Conservation (phyloP, 768 basidiomycete genomes). For the Amanita polypyramis region DNA sequence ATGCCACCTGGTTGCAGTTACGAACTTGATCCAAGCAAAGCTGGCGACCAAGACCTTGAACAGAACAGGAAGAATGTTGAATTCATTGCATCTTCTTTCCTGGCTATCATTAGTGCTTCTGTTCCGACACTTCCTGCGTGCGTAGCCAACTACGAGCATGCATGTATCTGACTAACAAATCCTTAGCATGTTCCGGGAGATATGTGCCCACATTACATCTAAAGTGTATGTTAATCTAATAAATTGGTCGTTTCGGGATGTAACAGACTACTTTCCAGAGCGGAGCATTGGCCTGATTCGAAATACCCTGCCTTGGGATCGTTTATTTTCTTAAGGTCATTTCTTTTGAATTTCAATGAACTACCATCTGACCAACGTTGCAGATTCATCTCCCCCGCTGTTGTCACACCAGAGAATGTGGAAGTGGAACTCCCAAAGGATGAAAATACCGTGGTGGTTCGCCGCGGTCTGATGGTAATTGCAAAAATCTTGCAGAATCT, state of each 20-base stretch:
- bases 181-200: slow-evolving; percentile 73
- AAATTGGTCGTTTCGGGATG: no score
- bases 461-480: slow-evolving; percentile 75
- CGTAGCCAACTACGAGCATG: slow-evolving; percentile 17
- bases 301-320: slow-evolving; percentile 80
- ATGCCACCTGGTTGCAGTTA: slow-evolving; percentile 68
- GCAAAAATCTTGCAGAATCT: slow-evolving; percentile 90
- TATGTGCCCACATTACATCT: slow-evolving; percentile 72
- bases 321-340: slow-evolving; percentile 80
- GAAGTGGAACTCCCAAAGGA: slow-evolving; percentile 74
- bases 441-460: slow-evolving; percentile 36
- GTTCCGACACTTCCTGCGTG: slow-evolving; percentile 64
- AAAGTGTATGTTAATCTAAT: slow-evolving; percentile 48
- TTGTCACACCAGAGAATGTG: slow-evolving; percentile 76
- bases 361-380: neutral
- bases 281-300: slow-evolving; percentile 65
- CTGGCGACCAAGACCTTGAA: slow-evolving; percentile 45
- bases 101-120: slow-evolving; percentile 66
- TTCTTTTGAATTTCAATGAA: slow-evolving; percentile 1
- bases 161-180: slow-evolving; percentile 6
- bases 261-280: slow-evolving; percentile 20
- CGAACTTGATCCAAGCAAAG: slow-evolving; percentile 64
- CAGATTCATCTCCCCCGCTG: slow-evolving; percentile 86
- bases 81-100: slow-evolving; percentile 62
- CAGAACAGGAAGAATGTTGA: slow-evolving; percentile 66